Evolutionary conservation across 2,329 filamentous ascomycete species (phyloP).

Genomic region (Setomelanomma holmii): DNA sequence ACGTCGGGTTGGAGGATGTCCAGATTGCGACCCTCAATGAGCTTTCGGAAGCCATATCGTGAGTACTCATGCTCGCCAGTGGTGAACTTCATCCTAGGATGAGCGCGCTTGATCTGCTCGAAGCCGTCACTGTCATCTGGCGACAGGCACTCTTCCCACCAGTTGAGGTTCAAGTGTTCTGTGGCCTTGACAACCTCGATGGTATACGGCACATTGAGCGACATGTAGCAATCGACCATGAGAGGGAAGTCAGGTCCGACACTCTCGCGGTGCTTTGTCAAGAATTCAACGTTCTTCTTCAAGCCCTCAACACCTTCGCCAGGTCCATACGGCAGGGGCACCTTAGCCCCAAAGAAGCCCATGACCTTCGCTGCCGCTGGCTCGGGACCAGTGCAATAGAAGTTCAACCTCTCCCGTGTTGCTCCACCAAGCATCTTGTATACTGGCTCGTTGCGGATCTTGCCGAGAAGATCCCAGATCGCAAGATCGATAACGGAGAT

Average conservation of each 20-base stretch:
- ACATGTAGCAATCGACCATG: conserved; percentile 98
- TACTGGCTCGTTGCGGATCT: conserved; percentile 89
- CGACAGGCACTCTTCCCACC: conserved; percentile 94
- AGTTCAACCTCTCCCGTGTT: conserved; percentile 82
- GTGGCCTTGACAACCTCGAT: conserved; percentile 88
- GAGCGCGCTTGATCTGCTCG: conserved; percentile 85
- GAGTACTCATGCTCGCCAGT: conserved; percentile 97
- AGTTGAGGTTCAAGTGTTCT: conserved; percentile 86
- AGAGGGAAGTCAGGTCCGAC: conserved; percentile 91
- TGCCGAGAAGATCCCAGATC: conserved; percentile 90
- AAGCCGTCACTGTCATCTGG: conserved; percentile 94
- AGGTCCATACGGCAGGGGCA: conserved; percentile 86
- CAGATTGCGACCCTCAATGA: conserved; percentile 88
- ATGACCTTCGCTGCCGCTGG: conserved; percentile 80
- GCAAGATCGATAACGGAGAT: conserved; percentile 95
- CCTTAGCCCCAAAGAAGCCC: conserved; percentile 91
- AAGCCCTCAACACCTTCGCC: conserved; percentile 84
- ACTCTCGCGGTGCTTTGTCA: conserved; percentile 81
- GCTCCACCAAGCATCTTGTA: conserved; percentile 93
- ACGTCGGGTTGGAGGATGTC: conserved; percentile 96
- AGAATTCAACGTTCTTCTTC: conserved; percentile 87
- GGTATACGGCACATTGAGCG: conserved; percentile 88
- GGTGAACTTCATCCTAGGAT: conserved; percentile 90
- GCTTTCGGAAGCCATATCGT: conserved; percentile 91
- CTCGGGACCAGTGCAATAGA: conserved; percentile 94